Conservation (phyloP, 441 rosid species). For the Bocquillonia castaneifolia region DNA sequence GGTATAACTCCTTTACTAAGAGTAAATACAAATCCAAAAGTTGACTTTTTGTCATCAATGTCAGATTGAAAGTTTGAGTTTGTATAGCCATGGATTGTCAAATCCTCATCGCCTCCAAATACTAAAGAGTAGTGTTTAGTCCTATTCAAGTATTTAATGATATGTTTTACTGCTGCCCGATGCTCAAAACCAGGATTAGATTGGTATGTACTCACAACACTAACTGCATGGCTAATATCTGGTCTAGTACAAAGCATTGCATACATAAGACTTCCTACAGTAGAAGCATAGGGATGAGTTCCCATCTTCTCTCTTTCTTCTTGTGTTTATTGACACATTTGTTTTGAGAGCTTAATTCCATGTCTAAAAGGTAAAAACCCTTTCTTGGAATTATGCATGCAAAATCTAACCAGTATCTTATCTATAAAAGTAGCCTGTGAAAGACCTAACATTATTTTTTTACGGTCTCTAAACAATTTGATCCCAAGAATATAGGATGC, state of each 20-base stretch:
- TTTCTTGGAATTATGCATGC: neutral
- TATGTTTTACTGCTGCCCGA: neutral
- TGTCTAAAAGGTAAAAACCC: neutral
- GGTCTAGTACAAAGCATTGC: neutral
- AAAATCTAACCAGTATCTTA: neutral
- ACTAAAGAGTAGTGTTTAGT: neutral
- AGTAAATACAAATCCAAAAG: neutral
- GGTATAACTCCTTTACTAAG: neutral
- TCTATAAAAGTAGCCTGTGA: neutral
- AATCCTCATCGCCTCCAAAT: neutral
- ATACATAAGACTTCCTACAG: neutral
- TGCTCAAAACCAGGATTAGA: neutral
- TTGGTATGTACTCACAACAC: neutral
- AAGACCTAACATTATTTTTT: neutral
- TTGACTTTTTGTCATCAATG: neutral
- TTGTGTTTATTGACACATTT: neutral
- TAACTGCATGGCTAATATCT: neutral
- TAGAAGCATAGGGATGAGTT: neutral
- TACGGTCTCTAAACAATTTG: too few relatives aligned
- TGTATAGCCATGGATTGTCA: neutral
- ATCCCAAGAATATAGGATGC: too few relatives aligned
- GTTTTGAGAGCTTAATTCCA: neutral
- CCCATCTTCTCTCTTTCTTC: neutral
- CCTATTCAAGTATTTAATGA: neutral
- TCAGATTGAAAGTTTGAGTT: neutral